Base-by-base conservation (phyloP, 1,139 yeast genomes). In the Citeromyces siamensis region DNA sequence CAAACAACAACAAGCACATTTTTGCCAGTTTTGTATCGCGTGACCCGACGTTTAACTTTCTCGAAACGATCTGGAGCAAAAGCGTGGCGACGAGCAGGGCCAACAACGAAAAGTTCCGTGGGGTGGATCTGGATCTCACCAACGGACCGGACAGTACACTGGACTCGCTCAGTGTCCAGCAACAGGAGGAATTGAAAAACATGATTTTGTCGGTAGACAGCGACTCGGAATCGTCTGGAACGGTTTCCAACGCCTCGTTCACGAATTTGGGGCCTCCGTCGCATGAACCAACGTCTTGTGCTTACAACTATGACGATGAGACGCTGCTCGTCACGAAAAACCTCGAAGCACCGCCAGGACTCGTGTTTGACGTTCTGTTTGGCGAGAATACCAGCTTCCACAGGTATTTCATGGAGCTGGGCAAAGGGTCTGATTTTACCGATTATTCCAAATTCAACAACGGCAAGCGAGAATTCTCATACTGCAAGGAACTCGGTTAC, bases 11-110 rank as follows among this genome's bases (percentile, higher is more conserved):
- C 41, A 72, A 71, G 43, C 84, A 86, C 48, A 69, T 69, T 3
- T 88, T 90, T 64, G 95, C 95, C 13, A 83, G 94, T 42, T 85
- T 90, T 50, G 64, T 85, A 5, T 75, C 94, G 1, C 64, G 97
- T 43, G 96, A 88, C 52, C 58, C 75, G 3, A 82, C 94, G 0
- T 72, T 70, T 45, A 83, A 79, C 37, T 71, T 85, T 43, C 63
- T 90, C 47, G 68, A 65, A 37, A 65, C 73, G 0, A 62, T 77
- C 3, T 77, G 86, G 86, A 62, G 60, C 37, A 52, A 51, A 36
- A 50, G 60, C 1, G 45, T 52, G 7, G 44, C 52, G 12, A 37
- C 52, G 35, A 52, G 54, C 42, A 40, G 44, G 32, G 32, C 44
- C 10, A 44, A 44, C 19, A 39, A 51, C 41, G 55, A 51, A 37